Percentiles rank a stretch among this genome's conserved stretches.
Conservation (phyloP, 192 early-diverging fungal genomes). For the Entophlyctis luteolus region DNA sequence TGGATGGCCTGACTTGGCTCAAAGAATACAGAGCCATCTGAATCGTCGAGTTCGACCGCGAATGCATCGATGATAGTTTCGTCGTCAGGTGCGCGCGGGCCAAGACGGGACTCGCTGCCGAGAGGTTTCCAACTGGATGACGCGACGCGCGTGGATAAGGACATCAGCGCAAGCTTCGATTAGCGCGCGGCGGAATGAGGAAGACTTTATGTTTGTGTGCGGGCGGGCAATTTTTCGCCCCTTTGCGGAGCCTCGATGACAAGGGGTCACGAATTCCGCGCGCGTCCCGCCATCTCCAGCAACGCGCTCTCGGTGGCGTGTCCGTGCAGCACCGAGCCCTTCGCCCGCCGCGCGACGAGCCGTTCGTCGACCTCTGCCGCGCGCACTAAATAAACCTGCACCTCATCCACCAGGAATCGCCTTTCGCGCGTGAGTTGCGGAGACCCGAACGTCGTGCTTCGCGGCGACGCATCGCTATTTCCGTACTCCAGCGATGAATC, state of each 20-base stretch:
- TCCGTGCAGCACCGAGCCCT: not conserved
- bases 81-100: not conserved
- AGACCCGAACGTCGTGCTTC: not conserved
- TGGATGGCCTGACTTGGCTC: conserved; percentile 19
- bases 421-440: not conserved
- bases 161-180: not conserved
- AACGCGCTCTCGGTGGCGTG: conserved; percentile 15
- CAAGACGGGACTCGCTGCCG: not conserved
- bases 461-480: not conserved
- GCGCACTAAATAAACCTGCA: not conserved
- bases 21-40: conserved; percentile 20
- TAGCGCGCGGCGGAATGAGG: not conserved
- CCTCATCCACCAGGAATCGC: conserved; percentile 1
- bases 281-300: conserved; percentile 22
- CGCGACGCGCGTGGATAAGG: not conserved
- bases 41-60: conserved; percentile 14
- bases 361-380: conserved; percentile 19
- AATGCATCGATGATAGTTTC: conserved; percentile 3
- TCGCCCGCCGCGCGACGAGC: conserved; percentile 1
- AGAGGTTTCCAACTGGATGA: not conserved
- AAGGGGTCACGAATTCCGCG: conserved; percentile 3
- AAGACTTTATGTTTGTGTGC: not conserved
- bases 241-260: not conserved
- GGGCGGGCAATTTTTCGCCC: not conserved
- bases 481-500: conserved; percentile 3